Conservation (phyloP, 768 basidiomycete genomes). For the Royoungia palumana region DNA sequence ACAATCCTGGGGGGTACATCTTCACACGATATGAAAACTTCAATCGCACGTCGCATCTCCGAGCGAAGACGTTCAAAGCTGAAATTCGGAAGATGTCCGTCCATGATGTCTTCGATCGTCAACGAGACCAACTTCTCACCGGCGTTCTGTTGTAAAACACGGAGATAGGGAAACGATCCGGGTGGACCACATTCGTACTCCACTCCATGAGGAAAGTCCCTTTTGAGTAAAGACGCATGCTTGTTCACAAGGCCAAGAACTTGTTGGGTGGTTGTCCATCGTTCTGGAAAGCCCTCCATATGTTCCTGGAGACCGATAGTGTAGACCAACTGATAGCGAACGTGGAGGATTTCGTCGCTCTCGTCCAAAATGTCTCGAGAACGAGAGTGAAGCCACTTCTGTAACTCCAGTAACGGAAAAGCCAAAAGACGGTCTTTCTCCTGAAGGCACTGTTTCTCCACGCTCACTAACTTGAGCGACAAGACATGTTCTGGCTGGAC, state of each 20-base stretch:
- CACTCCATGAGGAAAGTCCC: conserved; percentile 5
- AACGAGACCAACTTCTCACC: conserved; percentile 11
- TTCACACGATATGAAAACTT: conserved; percentile 23
- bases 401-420: conserved; percentile 27
- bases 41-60: conserved; percentile 8
- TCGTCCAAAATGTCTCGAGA: conserved; percentile 32
- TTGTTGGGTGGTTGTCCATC: conserved; percentile 35
- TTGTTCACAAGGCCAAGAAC: conserved; percentile 26
- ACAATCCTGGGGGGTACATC: background rate
- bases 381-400: conserved; percentile 22
- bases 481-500: conserved; percentile 53
- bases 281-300: conserved; percentile 30
- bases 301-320: conserved; percentile 29
- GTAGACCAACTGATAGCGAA: conserved; percentile 37
- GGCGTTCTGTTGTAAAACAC: conserved; percentile 15
- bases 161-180: conserved; percentile 24
- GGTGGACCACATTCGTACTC: conserved; percentile 15
- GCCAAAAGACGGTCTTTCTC: background rate
- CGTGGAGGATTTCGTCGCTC: conserved; percentile 33
- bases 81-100: conserved; percentile 11
- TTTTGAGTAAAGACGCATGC: conserved; percentile 9
- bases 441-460: conserved; percentile 34
- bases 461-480: conserved; percentile 47
- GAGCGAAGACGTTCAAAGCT: conserved; percentile 10
- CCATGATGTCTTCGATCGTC: conserved; percentile 16